Base-by-base conservation (phyloP, 495 filamentous ascomycete species). In the Aspergillus steynii region DNA sequence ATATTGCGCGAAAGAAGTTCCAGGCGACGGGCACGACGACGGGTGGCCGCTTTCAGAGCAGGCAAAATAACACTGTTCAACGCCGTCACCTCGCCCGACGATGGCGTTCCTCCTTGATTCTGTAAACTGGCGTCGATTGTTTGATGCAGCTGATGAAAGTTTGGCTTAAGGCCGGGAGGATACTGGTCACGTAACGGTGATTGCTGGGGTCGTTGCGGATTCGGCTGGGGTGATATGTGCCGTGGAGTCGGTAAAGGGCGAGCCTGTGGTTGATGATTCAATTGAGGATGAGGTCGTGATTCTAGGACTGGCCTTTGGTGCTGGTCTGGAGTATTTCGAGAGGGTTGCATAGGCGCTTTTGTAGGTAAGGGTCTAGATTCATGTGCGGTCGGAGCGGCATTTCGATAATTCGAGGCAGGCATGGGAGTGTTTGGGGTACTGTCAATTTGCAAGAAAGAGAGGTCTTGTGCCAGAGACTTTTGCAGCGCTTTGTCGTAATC, bases 61-160 rank as follows among this genome's bases (percentile, higher is more conserved):
- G 95, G 95, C 53, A 97, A 82, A 55, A 99, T 88, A 50, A 99
- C 92, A 60, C 90, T 85, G 68, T 85, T 87, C 0, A 96, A 82
- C 8, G 91, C 89, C 2, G 84, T 86, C 28, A 82, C 64, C 55
- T 83, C 77, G 7, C 66, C 62, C 3, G 61, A 42, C 14, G 48
- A 61, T 28, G 29, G 25, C 29, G 59, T 29, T 62, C 67, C 58
- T 62, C 64, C 55, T 62, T 63, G 57, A 58, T 26, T 49, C 14
- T 61, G 56, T 46, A 56, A 8, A 53, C 53, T 62, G 34, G 61
- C 27, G 9, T 60, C 62, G 12, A 49, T 42, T 8, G 12, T 51
- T 20, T 20, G 37, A 28, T 54, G 53, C 28, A 37, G 32, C n/a
- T 58, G 57, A 28, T 25, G 54, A 53, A 52, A 42, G 27, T 27